These are phyloP conservation scores for Phialocephala sp. DNA, from an alignment of 2,329 filamentous ascomycete species.

Conservation along the genomic window DNA sequence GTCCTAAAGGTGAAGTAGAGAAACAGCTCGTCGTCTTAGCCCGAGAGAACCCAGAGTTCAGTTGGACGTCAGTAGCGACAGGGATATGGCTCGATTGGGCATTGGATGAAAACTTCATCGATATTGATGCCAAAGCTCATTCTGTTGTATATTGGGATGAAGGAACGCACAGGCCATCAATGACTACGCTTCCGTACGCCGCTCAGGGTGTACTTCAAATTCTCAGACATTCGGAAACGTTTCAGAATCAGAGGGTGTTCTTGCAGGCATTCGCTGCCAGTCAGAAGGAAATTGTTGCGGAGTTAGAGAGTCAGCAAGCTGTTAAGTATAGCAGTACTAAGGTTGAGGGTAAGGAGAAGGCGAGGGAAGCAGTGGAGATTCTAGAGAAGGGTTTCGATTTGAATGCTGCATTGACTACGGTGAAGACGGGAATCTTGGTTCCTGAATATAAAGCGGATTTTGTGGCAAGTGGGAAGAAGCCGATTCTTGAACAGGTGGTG, in stretches of 20 bases:
- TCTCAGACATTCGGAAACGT: neutral
- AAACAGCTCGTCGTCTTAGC: neutral
- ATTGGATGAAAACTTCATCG: neutral
- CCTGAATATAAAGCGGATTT: slow-evolving; percentile 15
- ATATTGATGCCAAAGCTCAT: slow-evolving; percentile 6
- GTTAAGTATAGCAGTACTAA: slow-evolving; percentile 8
- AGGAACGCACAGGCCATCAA: slow-evolving; percentile 6
- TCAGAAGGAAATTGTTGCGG: slow-evolving; percentile 7
- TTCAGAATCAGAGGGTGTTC: slow-evolving; percentile 14
- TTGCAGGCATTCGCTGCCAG: slow-evolving; percentile 6
- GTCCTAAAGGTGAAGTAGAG: neutral
- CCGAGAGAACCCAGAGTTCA: neutral
- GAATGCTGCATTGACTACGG: neutral
- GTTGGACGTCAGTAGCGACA: neutral
- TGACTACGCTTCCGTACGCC: slow-evolving; percentile 12
- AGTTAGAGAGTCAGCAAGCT: slow-evolving; percentile 10
- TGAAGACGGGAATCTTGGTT: slow-evolving; percentile 2
- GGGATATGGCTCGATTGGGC: slow-evolving; percentile 4
- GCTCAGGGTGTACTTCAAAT: slow-evolving; percentile 9
- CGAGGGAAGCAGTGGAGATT: neutral
- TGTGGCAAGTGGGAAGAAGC: slow-evolving; percentile 13
- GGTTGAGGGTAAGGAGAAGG: slow-evolving; percentile 1
- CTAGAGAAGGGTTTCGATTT: slow-evolving; percentile 5
- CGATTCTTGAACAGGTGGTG: slow-evolving; percentile 11
- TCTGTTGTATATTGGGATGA: slow-evolving; percentile 14